Conservation (phyloP, 1,284 basidiomycete species). For the Phlebopus sp. region DNA sequence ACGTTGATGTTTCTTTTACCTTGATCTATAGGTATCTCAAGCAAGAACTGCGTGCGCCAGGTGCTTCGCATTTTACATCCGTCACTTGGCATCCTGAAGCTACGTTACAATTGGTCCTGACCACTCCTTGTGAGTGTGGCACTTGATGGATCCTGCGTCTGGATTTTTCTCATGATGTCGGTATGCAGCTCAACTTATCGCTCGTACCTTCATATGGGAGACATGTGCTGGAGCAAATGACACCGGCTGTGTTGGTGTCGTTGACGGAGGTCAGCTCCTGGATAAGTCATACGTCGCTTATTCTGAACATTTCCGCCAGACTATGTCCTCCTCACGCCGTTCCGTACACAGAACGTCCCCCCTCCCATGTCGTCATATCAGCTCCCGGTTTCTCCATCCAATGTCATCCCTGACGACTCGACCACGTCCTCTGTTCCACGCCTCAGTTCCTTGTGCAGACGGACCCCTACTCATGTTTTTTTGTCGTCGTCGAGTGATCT, state of each 20-base stretch:
- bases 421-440: constrained; percentile 10
- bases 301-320: constrained; percentile 39
- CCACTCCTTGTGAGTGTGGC: constrained; percentile 56
- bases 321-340: constrained; percentile 84
- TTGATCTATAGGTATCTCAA: constrained; percentile 74
- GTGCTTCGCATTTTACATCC: constrained; percentile 59
- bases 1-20: constrained; percentile 9
- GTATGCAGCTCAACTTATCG: constrained; percentile 52
- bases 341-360: constrained; percentile 90
- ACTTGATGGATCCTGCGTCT: background rate
- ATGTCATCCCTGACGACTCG: too few relatives aligned
- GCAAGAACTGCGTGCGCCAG: constrained; percentile 69
- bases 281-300: constrained; percentile 40
- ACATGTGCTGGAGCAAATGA: constrained; percentile 74
- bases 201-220: constrained; percentile 75
- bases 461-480: constrained; percentile 63
- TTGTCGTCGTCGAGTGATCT: constrained; percentile 60
- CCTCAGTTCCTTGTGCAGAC: constrained; percentile 23
- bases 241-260: constrained; percentile 84
- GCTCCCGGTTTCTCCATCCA: constrained; percentile 41
- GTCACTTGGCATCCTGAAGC: constrained; percentile 89
- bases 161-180: constrained; percentile 7
- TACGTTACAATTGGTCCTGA: constrained; percentile 65
- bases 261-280: constrained; percentile 77
- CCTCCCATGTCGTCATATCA: constrained; percentile 90